These are phyloP conservation scores for Lecanicillium sp. DNA, from an alignment of 2,329 filamentous ascomycete species.

Conservation along the genomic window DNA sequence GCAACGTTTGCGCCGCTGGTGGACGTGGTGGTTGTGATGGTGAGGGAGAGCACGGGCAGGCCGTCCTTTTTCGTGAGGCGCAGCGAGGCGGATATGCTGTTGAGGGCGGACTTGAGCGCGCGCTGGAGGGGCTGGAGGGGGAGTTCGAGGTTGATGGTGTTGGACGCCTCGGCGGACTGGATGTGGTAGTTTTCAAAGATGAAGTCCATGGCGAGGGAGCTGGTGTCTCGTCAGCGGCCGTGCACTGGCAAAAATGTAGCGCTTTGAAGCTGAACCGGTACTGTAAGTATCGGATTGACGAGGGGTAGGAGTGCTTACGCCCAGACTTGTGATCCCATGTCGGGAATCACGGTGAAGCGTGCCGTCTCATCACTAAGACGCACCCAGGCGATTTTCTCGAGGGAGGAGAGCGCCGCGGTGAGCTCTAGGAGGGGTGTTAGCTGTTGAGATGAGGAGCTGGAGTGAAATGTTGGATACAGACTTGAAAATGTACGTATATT, in stretches of 20 bases:
- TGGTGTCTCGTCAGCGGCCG: constrained; percentile 21
- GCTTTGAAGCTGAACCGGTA: not conserved
- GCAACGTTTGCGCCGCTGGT: constrained; percentile 32
- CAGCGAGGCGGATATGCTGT: constrained; percentile 74
- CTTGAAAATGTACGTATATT: constrained; percentile 63
- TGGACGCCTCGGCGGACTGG: constrained; percentile 73
- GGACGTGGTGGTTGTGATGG: constrained; percentile 72
- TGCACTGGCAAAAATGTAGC: no score
- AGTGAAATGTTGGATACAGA: constrained; percentile 26
- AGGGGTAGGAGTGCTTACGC: constrained; percentile 56
- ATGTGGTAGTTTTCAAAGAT: constrained; percentile 84
- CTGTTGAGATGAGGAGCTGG: not conserved
- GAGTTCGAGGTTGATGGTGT: constrained; percentile 94
- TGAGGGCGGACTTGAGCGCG: constrained; percentile 82
- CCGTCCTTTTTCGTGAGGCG: constrained; percentile 91
- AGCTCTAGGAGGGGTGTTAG: constrained; percentile 41
- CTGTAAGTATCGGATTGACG: not conserved
- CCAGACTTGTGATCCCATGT: constrained; percentile 95
- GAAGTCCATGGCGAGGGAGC: constrained; percentile 63
- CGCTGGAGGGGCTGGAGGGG: constrained; percentile 82
- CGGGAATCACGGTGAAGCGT: constrained; percentile 92
- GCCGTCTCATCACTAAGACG: constrained; percentile 81
- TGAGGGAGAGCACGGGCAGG: constrained; percentile 80
- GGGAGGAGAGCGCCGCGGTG: constrained; percentile 55
- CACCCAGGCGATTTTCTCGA: constrained; percentile 84